Conservation (phyloP, 2,329 filamentous ascomycete species). For the Aspergillaceae sp. region DNA sequence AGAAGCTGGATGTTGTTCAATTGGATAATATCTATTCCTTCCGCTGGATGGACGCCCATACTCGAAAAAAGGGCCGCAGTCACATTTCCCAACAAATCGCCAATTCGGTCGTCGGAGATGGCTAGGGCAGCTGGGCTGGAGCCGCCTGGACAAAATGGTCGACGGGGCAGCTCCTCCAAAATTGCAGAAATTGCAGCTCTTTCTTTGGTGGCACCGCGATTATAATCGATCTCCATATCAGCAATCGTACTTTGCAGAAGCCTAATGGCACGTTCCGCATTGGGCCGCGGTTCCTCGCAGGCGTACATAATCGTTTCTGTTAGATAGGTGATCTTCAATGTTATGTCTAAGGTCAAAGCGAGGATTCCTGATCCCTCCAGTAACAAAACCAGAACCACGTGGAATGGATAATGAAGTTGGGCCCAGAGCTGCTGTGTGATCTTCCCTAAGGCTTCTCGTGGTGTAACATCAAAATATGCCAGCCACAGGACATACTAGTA, state of each 20-base stretch:
- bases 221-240: slow-evolving; percentile 35
- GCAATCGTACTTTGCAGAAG: slow-evolving; percentile 30
- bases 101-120: slow-evolving; percentile 20
- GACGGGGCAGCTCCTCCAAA: slow-evolving; percentile 21
- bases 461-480: slow-evolving; percentile 52
- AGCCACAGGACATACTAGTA: slow-evolving; percentile 53
- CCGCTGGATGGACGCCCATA: slow-evolving; percentile 30
- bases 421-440: slow-evolving; percentile 50
- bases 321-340: slow-evolving; percentile 34
- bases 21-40: slow-evolving; percentile 16
- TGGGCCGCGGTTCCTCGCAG: slow-evolving; percentile 29
- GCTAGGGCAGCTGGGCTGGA: slow-evolving; percentile 10
- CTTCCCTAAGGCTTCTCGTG: slow-evolving; percentile 40
- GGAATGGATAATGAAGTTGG: slow-evolving; percentile 52
- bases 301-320: slow-evolving; percentile 31
- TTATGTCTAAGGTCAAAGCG: slow-evolving; percentile 38
- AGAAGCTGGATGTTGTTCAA: slow-evolving; percentile 24
- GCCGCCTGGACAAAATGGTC: slow-evolving; percentile 21
- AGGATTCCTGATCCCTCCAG: slow-evolving; percentile 56
- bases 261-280: slow-evolving; percentile 17
- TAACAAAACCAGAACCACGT: slow-evolving; percentile 55
- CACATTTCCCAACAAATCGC: slow-evolving; percentile 31
- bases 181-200: slow-evolving; percentile 25
- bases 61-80: slow-evolving; percentile 34
- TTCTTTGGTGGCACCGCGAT: slow-evolving; percentile 23